Conservation (phyloP, 23 red algal genomes). For the Cyanidioschyzon merolae region DNA sequence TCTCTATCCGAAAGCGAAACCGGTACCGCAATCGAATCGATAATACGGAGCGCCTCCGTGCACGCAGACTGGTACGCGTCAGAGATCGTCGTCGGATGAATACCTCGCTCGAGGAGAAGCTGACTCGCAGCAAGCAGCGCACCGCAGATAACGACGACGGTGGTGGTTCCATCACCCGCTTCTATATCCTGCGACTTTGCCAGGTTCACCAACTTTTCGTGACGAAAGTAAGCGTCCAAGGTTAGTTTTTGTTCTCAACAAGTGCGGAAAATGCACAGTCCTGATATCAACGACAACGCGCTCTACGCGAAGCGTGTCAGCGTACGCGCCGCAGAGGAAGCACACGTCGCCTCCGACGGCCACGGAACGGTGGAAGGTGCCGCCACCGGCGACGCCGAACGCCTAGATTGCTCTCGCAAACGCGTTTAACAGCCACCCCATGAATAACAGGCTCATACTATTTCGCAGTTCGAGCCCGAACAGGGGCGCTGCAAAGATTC, state of each 20-base stretch:
- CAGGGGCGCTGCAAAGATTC: constrained; percentile 5
- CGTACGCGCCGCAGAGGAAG: too few species aligned
- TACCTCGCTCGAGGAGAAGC: constrained; percentile 55
- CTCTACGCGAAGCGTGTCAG: too few species aligned
- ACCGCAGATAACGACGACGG: constrained; percentile 84
- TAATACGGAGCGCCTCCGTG: constrained; percentile 40
- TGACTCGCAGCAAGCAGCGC: constrained; percentile 58
- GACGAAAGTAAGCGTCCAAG: background rate
- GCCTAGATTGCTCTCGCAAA: constrained; percentile 1
- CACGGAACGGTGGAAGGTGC: too few species aligned
- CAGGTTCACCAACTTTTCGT: constrained; percentile 43
- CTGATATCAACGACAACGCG: too few species aligned
- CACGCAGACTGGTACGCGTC: constrained; percentile 65
- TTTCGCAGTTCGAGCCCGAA: background rate
- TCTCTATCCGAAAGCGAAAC: constrained; percentile 59
- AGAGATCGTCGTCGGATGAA: constrained; percentile 76
- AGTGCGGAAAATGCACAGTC: background rate
- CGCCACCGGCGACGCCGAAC: too few species aligned
- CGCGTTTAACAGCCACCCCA: constrained; percentile 15
- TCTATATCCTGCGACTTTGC: constrained; percentile 89
- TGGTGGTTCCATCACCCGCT: constrained; percentile 96
- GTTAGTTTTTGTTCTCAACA: background rate
- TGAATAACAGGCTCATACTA: background rate
- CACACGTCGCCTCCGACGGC: too few species aligned
- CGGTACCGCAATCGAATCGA: constrained; percentile 66